phyloP scores from a whole-genome alignment of 106 monocot genomes.

The Ottelia alismoides region DNA sequence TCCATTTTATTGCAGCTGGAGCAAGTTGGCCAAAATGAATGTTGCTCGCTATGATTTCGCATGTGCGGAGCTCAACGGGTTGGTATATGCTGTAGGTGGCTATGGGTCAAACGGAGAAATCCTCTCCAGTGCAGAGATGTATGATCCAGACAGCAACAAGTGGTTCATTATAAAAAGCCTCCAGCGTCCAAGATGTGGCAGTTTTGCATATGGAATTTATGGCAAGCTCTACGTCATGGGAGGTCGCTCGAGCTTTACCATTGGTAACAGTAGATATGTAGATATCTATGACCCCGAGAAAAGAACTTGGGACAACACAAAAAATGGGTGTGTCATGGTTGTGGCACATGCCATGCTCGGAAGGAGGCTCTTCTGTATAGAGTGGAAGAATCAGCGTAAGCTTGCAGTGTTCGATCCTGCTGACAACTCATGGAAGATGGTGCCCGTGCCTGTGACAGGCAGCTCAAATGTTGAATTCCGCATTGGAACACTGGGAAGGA shows the following conservation, averaged over 20 bases:
- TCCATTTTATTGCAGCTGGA: constrained; percentile 41
- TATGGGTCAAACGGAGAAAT: constrained; percentile 49
- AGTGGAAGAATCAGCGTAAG: constrained; percentile 80
- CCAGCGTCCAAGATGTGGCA: constrained; percentile 66
- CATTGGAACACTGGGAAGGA: constrained; percentile 44
- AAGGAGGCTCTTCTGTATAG: constrained; percentile 57
- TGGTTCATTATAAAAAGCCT: constrained; percentile 60
- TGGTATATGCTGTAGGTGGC: constrained; percentile 63
- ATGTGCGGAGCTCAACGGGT: constrained; percentile 48
- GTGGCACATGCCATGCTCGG: constrained; percentile 59
- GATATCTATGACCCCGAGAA: constrained; percentile 49
- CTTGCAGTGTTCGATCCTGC: constrained; percentile 45
- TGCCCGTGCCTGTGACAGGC: constrained; percentile 44
- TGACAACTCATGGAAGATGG: constrained; percentile 38
- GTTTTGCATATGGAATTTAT: constrained; percentile 46
- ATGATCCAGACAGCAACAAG: constrained; percentile 37
- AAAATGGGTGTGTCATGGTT: constrained; percentile 79
- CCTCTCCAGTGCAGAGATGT: constrained; percentile 61
- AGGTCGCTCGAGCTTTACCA: constrained; percentile 74
- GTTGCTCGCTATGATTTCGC: constrained; percentile 70
- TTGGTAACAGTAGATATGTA: constrained; percentile 52
- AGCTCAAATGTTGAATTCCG: constrained; percentile 33
- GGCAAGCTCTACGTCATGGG: constrained; percentile 76
- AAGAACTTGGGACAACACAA: constrained; percentile 49
- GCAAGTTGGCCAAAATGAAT: constrained; percentile 56